Evolutionary conservation across 306 rosid genomes (phyloP).

Genomic region (Cyamopsis tetragonoloba): DNA sequence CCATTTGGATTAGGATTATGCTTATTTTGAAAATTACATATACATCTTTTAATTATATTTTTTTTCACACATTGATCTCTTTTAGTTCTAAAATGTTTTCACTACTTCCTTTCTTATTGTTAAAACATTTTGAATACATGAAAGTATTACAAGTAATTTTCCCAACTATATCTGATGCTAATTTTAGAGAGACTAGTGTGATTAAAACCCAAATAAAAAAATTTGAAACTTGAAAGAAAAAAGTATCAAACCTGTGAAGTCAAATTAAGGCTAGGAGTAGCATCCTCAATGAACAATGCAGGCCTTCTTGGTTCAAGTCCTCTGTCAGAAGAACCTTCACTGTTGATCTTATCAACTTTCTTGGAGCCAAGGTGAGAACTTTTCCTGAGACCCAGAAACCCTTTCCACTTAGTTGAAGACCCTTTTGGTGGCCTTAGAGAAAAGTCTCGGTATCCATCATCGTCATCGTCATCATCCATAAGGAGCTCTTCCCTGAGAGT

Average conservation of each 20-base stretch:
- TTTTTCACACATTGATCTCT: too few species aligned
- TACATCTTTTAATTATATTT: too few species aligned
- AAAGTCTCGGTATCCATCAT: slow-evolving; percentile 20
- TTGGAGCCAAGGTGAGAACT: slow-evolving; percentile 64
- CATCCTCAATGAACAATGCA: slow-evolving; percentile 35
- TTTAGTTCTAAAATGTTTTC: too few species aligned
- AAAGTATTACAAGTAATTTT: too few species aligned
- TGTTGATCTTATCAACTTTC: slow-evolving; percentile 54
- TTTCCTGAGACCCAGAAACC: slow-evolving; percentile 70
- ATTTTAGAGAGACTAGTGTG: too few species aligned
- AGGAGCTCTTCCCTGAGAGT: slow-evolving; percentile 87
- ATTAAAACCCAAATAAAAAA: not conserved
- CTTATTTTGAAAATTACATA: too few species aligned
- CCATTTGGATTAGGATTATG: too few species aligned
- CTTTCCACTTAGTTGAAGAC: slow-evolving; percentile 63
- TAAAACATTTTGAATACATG: too few species aligned
- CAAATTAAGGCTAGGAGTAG: slow-evolving; percentile 33
- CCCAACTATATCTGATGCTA: too few species aligned
- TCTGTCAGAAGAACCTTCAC: slow-evolving; percentile 23
- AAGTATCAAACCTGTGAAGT: slow-evolving; percentile 46
- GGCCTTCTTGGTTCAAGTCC: slow-evolving; percentile 31
- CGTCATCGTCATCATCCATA: slow-evolving; percentile 29
- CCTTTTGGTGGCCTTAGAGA: slow-evolving; percentile 65
- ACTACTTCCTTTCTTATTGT: too few species aligned
- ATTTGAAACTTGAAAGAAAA: not conserved